Base-by-base conservation (phyloP, 1,139 yeast genomes). In the Magnusiomyces clavatus region DNA sequence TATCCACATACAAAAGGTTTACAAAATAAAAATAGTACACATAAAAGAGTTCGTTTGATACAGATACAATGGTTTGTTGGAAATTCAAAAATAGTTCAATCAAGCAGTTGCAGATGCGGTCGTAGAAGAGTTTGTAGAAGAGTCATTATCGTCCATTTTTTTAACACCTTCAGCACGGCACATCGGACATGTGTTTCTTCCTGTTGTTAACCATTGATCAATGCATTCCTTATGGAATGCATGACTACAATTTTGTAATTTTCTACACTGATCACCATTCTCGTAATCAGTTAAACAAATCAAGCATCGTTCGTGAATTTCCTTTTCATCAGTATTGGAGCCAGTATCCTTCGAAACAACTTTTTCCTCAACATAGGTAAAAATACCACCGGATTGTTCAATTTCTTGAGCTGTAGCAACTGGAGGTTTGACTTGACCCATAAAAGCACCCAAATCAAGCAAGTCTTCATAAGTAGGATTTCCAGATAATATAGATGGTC, bases 141-240 rank as follows among this genome's bases (percentile, higher is more conserved):
- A 10, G 14, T 16, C 13, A 12, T 39, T 17, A 13, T 11, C 45
- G 41, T 51, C 41, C 34, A 40, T 40, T 51, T 50, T 50, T 42
- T 57, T 54, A 13, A 74, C 75, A 14, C 78, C 80, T 53, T 69
- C 69, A 2, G 72, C 68, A 35, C 83, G 68, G 58, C 84, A 80
- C 48, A 79, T 63, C 3, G 85, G 85, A 61, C 84, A 80, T 13
- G 75, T 73, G 59, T 80, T 80, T 54, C 78, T 73, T 29, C 81
- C 78, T 14, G 73, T 73, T 31, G 72, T 60, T 11, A 80, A 67
- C 84, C 84, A 80, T 54, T 74, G 73, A 58, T 80, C 84, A 49
- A 80, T 73, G 60, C 84, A 80, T 2, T 67, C 73, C 45, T 64
- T 64, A 63, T 80, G 84, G 64, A 77, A 80, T 35, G 66, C 57